phyloP scores from a whole-genome alignment of 257 asterid genomes.

The Salvia splendens region DNA sequence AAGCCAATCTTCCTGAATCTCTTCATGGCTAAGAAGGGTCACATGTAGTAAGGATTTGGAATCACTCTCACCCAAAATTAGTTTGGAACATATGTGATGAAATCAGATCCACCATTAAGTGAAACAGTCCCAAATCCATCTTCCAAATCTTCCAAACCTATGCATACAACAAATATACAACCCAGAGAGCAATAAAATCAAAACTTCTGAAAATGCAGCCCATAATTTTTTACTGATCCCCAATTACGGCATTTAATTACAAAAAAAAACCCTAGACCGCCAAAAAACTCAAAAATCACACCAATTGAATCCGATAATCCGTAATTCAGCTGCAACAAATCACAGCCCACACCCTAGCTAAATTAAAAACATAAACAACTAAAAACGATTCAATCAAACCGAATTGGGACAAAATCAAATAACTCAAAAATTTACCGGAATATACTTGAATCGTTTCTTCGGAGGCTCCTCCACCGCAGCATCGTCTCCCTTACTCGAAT shows the following conservation, averaged over 20 bases:
- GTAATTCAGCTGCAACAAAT: neutral
- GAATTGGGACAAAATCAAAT: slow-evolving; percentile 22
- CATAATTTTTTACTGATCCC: slow-evolving; percentile 22
- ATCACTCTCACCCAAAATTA: neutral
- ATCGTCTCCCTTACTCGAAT: slow-evolving; percentile 42
- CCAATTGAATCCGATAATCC: neutral
- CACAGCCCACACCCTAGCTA: slow-evolving; percentile 4
- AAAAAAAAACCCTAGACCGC: slow-evolving; percentile 31
- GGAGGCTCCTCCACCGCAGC: slow-evolving; percentile 63
- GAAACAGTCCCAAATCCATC: neutral
- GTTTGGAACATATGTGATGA: neutral
- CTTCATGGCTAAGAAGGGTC: neutral
- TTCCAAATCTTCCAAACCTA: neutral
- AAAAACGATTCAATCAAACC: neutral
- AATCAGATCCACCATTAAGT: neutral
- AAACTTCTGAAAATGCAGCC: slow-evolving; percentile 1
- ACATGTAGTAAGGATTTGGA: too few relatives aligned
- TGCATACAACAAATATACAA: neutral
- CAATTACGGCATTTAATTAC: neutral
- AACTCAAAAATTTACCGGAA: slow-evolving; percentile 65
- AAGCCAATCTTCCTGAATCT: neutral
- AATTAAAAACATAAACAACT: neutral
- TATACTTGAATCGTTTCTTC: slow-evolving; percentile 71
- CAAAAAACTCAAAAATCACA: slow-evolving; percentile 12
- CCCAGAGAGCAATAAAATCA: too few relatives aligned